These are phyloP conservation scores for Cymodocea nodosa DNA, from an alignment of 116 monocot species.

Conservation along the genomic window DNA sequence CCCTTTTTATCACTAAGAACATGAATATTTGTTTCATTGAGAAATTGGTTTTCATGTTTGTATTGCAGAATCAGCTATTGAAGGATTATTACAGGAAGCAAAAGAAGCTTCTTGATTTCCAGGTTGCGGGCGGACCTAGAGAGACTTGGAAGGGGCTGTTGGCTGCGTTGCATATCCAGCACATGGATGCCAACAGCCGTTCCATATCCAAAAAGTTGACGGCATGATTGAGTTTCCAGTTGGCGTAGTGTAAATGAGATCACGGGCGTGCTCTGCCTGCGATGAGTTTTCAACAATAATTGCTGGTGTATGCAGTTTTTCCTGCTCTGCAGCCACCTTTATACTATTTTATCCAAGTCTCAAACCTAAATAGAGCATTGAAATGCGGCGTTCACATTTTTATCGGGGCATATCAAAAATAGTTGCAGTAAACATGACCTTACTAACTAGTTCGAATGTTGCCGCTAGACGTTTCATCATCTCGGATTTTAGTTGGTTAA, in stretches of 20 bases:
- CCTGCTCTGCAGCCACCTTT: not conserved
- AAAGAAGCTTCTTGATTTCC: slow-evolving; percentile 75
- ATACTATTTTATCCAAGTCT: not conserved
- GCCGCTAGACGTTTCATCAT: too few species aligned
- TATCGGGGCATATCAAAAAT: too few species aligned
- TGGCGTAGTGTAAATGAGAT: not conserved
- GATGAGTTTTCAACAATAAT: not conserved
- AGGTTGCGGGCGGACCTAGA: slow-evolving; percentile 35
- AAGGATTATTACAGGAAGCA: slow-evolving; percentile 86
- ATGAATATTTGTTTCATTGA: not conserved
- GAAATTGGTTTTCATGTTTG: not conserved
- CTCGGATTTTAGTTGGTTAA: too few species aligned
- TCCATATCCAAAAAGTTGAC: slow-evolving; percentile 39
- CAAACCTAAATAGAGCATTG: too few species aligned
- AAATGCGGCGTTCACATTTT: too few species aligned
- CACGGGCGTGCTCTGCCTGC: not conserved
- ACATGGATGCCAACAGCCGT: slow-evolving; percentile 26
- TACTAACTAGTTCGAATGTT: too few species aligned
- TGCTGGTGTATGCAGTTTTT: not conserved
- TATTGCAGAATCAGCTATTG: slow-evolving; percentile 48
- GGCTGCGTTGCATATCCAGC: slow-evolving; percentile 71
- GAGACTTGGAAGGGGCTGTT: slow-evolving; percentile 78
- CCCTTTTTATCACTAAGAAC: not conserved
- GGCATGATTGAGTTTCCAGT: slow-evolving; percentile 8
- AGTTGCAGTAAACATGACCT: too few species aligned